Conservation (phyloP, 345 rosid species). For the Syzygium aqueum region DNA sequence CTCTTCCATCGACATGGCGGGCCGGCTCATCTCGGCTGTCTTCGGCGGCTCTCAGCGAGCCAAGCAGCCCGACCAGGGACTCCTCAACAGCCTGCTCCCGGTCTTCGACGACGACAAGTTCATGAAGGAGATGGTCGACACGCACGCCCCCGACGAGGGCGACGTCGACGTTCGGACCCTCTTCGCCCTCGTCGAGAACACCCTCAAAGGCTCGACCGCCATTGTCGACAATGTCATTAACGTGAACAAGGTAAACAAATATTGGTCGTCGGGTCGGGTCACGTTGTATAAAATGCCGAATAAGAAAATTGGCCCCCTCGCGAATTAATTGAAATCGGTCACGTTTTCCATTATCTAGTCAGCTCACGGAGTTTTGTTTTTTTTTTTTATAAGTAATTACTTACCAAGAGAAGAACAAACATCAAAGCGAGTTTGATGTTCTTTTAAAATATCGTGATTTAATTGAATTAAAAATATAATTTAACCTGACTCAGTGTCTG, state of each 20-base stretch:
- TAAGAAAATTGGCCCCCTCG: neutral
- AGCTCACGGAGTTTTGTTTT: neutral
- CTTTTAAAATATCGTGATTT: neutral
- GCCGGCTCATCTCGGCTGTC: neutral
- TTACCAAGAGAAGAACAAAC: neutral
- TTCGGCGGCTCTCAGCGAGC: neutral
- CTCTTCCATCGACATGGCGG: neutral
- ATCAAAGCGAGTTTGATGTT: neutral
- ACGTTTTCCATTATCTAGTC: neutral
- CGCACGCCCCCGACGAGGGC: slow-evolving; percentile 1
- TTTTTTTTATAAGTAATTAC: neutral
- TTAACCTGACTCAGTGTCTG: neutral
- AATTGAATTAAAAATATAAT: neutral
- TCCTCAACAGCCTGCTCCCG: neutral
- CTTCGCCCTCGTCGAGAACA: slow-evolving; percentile 1
- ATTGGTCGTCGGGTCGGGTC: neutral
- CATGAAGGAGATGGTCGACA: neutral
- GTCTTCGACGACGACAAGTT: neutral
- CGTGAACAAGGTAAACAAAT: neutral
- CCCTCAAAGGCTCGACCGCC: neutral
- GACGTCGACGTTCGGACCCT: neutral
- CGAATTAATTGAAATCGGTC: neutral
- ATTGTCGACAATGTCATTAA: slow-evolving; percentile 1
- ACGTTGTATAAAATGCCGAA: neutral
- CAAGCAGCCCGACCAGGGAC: neutral